Base-by-base conservation (phyloP, 495 filamentous ascomycete species). In the Penicillium lividum region DNA sequence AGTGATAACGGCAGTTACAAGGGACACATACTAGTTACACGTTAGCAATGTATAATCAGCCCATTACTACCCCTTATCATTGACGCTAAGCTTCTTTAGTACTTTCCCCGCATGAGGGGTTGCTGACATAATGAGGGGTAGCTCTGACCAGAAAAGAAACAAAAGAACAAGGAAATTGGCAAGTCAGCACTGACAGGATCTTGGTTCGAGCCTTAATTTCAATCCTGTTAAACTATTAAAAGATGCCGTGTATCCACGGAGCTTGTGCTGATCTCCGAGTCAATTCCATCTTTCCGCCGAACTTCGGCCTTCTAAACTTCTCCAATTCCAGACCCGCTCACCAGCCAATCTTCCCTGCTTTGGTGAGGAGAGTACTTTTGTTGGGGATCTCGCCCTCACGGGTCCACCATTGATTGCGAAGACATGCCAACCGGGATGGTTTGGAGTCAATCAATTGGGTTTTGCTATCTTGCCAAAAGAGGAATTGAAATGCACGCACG, bases 121-220 rank as follows among this genome's bases (percentile, higher is more conserved):
- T 16, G 57, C 54, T 70, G 49, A 68, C 51, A 31, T 69, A 68
- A 68, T 69, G 67, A 65, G 67, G 67, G 67, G 67, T 62, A 64
- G 28, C 25, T 29, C 46, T 49, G 6, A 25, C 7, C 15, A 10
- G 25, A 7, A 7, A 9, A 3, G 7, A 13, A 25, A 46, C 25
- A 46, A 27, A 46, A 13, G 18, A 36, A 36, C 6, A 36, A 10
- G 22, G 1, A 36, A 36, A 11, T 11, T 11, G 11, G 8, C 33
- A 36, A 11, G 10, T n/a, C 42, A 7, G 16, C 18, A 22, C 22
- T 11, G 22, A 45, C 5, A 25, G 16, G 18, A 45, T 16, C 45
- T 47, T 29, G 45, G 45, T 22, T 44, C 43, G n/a, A 5, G 3
- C 18, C 43, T 2, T 5, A 25, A 9, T 16, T 25, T 46, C 43